phyloP scores from a whole-genome alignment of 768 basidiomycete genomes.

The Hypholoma fasciculare region DNA sequence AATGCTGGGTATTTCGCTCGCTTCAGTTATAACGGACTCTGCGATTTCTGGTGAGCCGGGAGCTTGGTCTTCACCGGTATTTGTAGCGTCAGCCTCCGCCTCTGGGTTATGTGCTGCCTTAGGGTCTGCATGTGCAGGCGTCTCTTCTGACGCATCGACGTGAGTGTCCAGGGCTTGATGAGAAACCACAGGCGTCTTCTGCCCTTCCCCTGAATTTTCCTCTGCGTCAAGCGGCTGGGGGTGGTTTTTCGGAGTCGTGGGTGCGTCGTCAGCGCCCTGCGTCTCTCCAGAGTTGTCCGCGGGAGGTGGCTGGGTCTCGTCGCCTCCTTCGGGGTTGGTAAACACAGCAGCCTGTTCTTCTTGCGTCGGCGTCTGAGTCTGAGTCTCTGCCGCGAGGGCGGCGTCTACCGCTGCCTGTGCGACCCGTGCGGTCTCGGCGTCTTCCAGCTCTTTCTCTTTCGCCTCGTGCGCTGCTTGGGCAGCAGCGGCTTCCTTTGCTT shows the following conservation, averaged over 20 bases:
- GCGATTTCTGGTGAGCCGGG: not conserved
- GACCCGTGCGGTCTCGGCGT: constrained; percentile 9
- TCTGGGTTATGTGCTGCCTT: not conserved
- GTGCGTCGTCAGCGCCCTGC: not conserved
- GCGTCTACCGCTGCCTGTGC: constrained; percentile 5
- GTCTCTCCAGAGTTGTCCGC: not conserved
- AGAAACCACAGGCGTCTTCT: no score
- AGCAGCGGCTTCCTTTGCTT: not conserved
- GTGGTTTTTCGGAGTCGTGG: not conserved
- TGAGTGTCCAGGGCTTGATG: no score
- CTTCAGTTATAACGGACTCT: constrained; percentile 6
- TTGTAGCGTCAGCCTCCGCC: not conserved
- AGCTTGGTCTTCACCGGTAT: not conserved
- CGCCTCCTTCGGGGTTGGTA: no score
- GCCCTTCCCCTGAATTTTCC: no score
- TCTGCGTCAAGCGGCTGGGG: not conserved
- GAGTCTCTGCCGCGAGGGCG: constrained; percentile 1
- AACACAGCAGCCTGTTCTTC: not conserved
- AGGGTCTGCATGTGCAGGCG: not conserved
- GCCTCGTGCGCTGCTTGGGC: constrained; percentile 6
- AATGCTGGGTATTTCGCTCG: constrained; percentile 5
- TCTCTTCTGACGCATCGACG: no score
- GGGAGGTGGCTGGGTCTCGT: no score
- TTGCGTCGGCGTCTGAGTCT: constrained; percentile 6
- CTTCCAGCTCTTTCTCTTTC: constrained; percentile 11